A percentile compares a stretch with the other conserved stretches of the same genome.
phyloP scores from a whole-genome alignment of 2,329 filamentous ascomycete species.

The Xylariomycetidae sp. region DNA sequence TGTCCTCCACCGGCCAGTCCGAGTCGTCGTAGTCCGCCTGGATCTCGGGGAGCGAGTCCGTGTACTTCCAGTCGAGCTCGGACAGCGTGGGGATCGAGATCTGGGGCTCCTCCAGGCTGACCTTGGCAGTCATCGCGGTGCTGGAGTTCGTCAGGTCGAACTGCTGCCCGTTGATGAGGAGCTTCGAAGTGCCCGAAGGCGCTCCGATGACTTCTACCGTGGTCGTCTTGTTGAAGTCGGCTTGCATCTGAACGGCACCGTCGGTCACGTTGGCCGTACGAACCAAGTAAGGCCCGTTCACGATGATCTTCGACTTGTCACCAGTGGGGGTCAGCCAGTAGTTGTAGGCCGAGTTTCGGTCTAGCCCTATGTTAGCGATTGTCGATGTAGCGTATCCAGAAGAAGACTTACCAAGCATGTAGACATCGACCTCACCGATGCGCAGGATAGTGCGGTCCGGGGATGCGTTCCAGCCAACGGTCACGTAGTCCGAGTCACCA shows the following conservation, averaged over 20 bases:
- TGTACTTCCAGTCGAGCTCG: slow-evolving; percentile 58
- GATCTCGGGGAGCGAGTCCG: slow-evolving; percentile 68
- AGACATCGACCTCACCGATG: slow-evolving; percentile 10
- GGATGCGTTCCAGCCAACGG: slow-evolving; percentile 11
- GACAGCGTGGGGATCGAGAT: slow-evolving; percentile 52
- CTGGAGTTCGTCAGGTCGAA: slow-evolving; percentile 32
- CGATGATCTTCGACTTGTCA: slow-evolving; percentile 36
- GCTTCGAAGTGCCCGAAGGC: slow-evolving; percentile 38
- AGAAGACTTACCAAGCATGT: slow-evolving; percentile 13
- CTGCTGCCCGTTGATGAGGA: slow-evolving; percentile 54
- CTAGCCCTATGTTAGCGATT: too few species aligned
- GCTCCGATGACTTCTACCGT: slow-evolving; percentile 63
- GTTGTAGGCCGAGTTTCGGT: slow-evolving; percentile 58
- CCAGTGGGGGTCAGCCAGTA: slow-evolving; percentile 55
- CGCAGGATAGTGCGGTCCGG: slow-evolving; percentile 10
- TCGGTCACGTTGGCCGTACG: slow-evolving; percentile 51
- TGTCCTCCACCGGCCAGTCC: slow-evolving; percentile 56
- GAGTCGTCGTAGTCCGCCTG: slow-evolving; percentile 60
- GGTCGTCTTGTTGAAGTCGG: slow-evolving; percentile 67
- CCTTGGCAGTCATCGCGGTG: slow-evolving; percentile 25
- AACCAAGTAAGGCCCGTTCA: slow-evolving; percentile 60
- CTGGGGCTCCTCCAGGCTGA: slow-evolving; percentile 6
- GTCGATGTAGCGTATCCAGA: slow-evolving; percentile 1
- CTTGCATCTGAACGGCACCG: slow-evolving; percentile 54
- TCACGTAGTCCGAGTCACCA: slow-evolving; percentile 22